Base-by-base conservation (phyloP, 495 filamentous ascomycete genomes). In the Aspergillus sclerotioniger region DNA sequence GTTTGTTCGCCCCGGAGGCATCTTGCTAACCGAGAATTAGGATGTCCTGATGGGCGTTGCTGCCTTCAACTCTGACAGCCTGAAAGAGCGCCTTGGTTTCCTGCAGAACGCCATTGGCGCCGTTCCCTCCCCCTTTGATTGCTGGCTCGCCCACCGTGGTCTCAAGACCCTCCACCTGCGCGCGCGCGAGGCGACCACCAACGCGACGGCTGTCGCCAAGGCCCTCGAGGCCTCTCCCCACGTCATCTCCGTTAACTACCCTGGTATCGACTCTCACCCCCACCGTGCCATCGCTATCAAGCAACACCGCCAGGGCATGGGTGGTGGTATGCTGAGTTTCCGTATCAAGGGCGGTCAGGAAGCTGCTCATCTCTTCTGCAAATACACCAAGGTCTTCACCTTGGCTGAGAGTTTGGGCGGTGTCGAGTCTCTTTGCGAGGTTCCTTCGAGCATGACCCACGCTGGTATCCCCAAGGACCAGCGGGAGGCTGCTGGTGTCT, bases 1-100 rank as follows among this genome's bases (percentile, higher is more conserved):
- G 21, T 55, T 21, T 13, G 20, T 28, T 49, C 43, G 4, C 28
- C 25, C 25, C 17, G 37, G 33, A 29, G 8, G 10, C 51, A 17
- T 54, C 15, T 47, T 39, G 37, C 66, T 76, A 54, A 74, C 50
- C n/a, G 2, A 33, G 10, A 32, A 13, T n/a, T 80, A 86, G 72
- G 93, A 99, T 70, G 94, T 99, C n/a, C 82, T 96, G 52, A 99
- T 99, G 94, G 94, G 94, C 57, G 87, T 90, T 32, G 91, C 91
- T 17, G 94, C 94, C n/a, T 96, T 96, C 83, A 98, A 94, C 78
- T 88, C 87, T 6, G 84, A 90, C 12, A 79, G 80, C 6, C 76
- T 99, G 53, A 84, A 86, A 61, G 82, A 90, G 58, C 83, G 88
- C 28, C 84, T 98, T 31, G 72, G 82, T 28, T 99, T 98, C 82